Base-by-base conservation (phyloP, 441 rosid species). In the Dalechampia spathulata region DNA sequence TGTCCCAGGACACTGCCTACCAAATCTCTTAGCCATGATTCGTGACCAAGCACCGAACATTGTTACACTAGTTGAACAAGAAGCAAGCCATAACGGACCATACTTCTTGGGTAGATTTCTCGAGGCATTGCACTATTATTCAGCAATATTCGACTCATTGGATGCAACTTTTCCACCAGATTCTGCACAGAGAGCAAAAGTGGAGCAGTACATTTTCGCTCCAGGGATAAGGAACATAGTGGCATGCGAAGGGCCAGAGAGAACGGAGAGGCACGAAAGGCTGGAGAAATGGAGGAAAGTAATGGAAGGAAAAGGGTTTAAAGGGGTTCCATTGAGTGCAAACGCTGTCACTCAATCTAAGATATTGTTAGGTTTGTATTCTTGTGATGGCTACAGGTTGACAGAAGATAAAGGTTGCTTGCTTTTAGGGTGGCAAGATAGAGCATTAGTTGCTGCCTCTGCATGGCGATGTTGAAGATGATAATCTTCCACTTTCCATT, bases 401-500 rank as follows among this genome's bases (percentile, higher is more conserved):
- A 77, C 82, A 1, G 83, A 79, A 59, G 87, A 77, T 52, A 75
- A 70, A n/a, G 85, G 87, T 11, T 77, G 85, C 71, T 69, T 79
- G 80, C 82, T 81, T 10, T 67, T 83, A 52, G 85, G 82, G n/a
- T 75, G 90, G 87, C 83, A 73, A 65, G 87, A 83, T 43, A 64
- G 82, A 58, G 72, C 80, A 23, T 53, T 79, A 5, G 56, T 83
- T 52, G 83, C 81, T 47, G 81, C 83, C 40, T 83, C 85, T 57
- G 78, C 83, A 27, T 79, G 83, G 87, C 75, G 67, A 63, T 77
- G 83, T 68, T 83, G 62, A 67, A 34, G 16, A 32, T 37, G 7
- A 28, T 20, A 13, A 25, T 49, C 6, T 7, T 49, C 38, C 17
- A 0, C 3, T 45, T 20, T 28, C 34, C 12, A 6, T 32, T 32